Conservation (phyloP, 73 alveolate species). For the Symbiodinium pilosum region DNA sequence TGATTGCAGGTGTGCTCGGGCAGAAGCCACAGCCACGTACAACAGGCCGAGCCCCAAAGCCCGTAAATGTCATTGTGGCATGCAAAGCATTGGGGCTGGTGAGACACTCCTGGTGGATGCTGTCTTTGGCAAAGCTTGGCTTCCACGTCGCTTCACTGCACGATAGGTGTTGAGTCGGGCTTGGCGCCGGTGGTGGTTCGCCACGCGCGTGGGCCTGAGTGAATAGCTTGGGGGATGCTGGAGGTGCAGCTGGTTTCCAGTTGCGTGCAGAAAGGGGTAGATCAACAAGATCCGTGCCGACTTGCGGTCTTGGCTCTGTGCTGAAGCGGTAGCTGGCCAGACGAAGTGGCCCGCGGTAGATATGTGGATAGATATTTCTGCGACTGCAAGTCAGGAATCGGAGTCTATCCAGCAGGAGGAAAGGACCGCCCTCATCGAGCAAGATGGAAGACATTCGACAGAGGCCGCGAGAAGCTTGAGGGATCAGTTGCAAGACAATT, state of each 20-base stretch:
- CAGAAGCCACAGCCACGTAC: conserved; percentile 22
- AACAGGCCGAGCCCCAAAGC: conserved; percentile 42
- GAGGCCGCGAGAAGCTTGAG: neutral
- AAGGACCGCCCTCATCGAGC: neutral
- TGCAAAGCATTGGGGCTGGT: too few relatives aligned
- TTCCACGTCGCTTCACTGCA: too few relatives aligned
- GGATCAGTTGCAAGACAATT: neutral
- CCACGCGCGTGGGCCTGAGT: conserved; percentile 51
- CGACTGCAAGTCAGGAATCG: neutral
- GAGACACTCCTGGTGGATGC: too few relatives aligned
- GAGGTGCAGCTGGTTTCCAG: too few relatives aligned
- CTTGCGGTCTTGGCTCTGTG: neutral
- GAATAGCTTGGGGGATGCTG: too few relatives aligned
- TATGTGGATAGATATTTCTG: conserved; percentile 1
- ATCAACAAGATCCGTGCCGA: too few relatives aligned
- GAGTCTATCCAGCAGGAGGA: conserved; percentile 14
- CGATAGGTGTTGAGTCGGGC: conserved; percentile 85
- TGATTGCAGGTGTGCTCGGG: conserved; percentile 60
- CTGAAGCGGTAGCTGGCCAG: neutral
- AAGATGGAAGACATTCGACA: neutral
- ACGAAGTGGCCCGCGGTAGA: neutral
- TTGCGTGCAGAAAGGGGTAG: too few relatives aligned
- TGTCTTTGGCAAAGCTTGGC: too few relatives aligned
- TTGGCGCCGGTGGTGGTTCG: conserved; percentile 85
- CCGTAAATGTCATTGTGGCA: too few relatives aligned